Evolutionary conservation across 208 protist species (phyloP), one percentile per base, ranked within the genome.

Genomic region (Herpetomonas samuelpessoai): DNA sequence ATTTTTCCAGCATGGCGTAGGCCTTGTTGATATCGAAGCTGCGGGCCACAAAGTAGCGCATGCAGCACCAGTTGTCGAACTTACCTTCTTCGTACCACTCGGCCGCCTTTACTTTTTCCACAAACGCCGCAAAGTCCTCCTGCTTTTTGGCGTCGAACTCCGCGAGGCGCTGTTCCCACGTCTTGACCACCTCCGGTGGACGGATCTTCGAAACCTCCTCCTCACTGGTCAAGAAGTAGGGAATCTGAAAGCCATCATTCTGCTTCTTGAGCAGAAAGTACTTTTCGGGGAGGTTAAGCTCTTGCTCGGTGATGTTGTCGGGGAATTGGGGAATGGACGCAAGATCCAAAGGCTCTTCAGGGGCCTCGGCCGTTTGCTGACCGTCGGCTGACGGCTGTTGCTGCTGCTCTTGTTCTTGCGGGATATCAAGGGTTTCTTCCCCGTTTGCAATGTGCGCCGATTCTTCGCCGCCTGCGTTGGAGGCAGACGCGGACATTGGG

Each of bases 201-300:
- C 81, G 81, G 9, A 93, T 73, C 41, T 77, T 80, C 46, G 54
- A 58, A n/a, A 81, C 68, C 54, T 81, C 81, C 57, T 67, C 66
- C 38, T 76, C 71, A 12, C 67, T 79, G 39, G 73, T 72, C 35
- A 93, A 59, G 61, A 80, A 93, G 66, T 84, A 89, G 9, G 87
- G 87, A 38, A 91, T 83, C 58, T 89, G 81, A 44, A 93, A 91
- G 18, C 72, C 83, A 12, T 60, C 65, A 71, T 93, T 93, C 59
- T 89, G 83, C 49, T 72, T 78, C 3, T 68, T 68, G n/a, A 87
- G 62, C 3, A 93, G 52, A 51, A 93, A 93, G 63, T 69, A 79
- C 28, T 91, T 79, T 19, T 64, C 49, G 2, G 84, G 83, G 22
- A 86, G 61, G 22, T 74, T 2, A 16, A 74, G 50, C 28, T 72